phyloP scores from a whole-genome alignment of 306 rosid species.

The Dryas drummondii region DNA sequence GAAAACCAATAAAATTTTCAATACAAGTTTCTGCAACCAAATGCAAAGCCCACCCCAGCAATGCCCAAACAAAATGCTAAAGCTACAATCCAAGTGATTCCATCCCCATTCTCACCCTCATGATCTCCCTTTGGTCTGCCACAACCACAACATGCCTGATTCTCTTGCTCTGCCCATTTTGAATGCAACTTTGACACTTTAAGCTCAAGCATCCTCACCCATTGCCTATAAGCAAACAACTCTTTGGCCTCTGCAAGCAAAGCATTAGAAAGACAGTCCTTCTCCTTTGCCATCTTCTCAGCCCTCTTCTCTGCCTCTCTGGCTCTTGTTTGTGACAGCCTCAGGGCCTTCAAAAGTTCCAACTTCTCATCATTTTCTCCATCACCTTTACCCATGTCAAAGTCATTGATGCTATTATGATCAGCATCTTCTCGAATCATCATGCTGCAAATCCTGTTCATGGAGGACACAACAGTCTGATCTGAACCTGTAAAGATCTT shows the following conservation, averaged over 20 bases:
- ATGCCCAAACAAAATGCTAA: constrained; percentile 65
- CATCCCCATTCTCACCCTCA: constrained; percentile 20
- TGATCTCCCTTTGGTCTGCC: constrained; percentile 17
- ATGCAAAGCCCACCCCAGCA: constrained; percentile 61
- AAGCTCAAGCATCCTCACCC: constrained; percentile 69
- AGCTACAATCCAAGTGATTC: constrained; percentile 53
- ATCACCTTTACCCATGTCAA: not conserved
- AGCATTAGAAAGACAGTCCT: constrained; percentile 47
- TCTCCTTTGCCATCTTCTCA: constrained; percentile 49
- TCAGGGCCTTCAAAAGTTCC: constrained; percentile 73
- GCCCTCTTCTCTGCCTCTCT: constrained; percentile 77
- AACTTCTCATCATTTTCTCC: constrained; percentile 34
- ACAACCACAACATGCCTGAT: not conserved
- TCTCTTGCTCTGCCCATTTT: constrained; percentile 19
- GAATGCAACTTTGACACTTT: constrained; percentile 52
- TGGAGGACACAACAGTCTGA: constrained; percentile 38
- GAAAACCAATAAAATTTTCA: not conserved
- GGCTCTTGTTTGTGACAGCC: constrained; percentile 71
- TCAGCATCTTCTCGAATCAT: constrained; percentile 24
- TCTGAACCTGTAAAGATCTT: constrained; percentile 58
- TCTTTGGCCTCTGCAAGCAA: constrained; percentile 56
- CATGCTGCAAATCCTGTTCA: constrained; percentile 39
- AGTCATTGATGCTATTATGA: constrained; percentile 3
- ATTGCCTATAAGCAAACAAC: constrained; percentile 60
- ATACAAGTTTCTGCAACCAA: constrained; percentile 43